Evolutionary conservation across 176 grass and related monocot species (phyloP), one percentile per base, ranked within the genome.

Genomic region (Oryza officinalis): DNA sequence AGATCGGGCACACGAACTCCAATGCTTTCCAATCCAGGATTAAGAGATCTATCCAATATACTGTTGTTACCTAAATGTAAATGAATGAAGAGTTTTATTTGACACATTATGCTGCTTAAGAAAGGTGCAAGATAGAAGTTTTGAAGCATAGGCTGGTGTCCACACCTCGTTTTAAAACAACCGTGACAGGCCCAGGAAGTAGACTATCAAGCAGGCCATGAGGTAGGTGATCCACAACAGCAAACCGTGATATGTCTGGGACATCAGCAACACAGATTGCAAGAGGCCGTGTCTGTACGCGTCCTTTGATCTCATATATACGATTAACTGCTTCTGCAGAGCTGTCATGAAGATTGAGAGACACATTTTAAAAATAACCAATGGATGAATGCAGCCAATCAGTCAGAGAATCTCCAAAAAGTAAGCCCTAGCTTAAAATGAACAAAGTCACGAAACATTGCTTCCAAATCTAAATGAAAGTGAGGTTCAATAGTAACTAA

Each of bases 251-350:
- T 84, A 96, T 92, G 79, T 94, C 89, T 64, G 83, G 86, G 22
- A 96, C 93, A 87, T 94, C 96, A 81, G 87, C 93, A 87, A 94
- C 93, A 88, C 87, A 99, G 72, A 99, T 94, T 49, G 96, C 93
- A 66, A 99, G 75, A 80, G 96, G 96, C 40, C 83, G 90, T 43
- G 91, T 94, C 65, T 93, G 87, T 28, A 86, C 70, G 33, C 93
- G 93, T 18, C 96, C 96, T 96, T 99, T 99, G 71, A 96, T 99
- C 69, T 95, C 89, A 78, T 96, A 99, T 60, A 99, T 99, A 72
- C 67, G 80, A 60, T 95, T 96, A 44, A 96, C 87, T 69, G 93
- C 93, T 76, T 87, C 91, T 52, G 87, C 85, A 87, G 96, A 99
- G 81, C 96, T 99, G 93, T 43, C 63, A 94, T 63, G 72, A 90